Base-by-base conservation (phyloP, 192 early-diverging fungal species). In the Phycomyces nitens region DNA sequence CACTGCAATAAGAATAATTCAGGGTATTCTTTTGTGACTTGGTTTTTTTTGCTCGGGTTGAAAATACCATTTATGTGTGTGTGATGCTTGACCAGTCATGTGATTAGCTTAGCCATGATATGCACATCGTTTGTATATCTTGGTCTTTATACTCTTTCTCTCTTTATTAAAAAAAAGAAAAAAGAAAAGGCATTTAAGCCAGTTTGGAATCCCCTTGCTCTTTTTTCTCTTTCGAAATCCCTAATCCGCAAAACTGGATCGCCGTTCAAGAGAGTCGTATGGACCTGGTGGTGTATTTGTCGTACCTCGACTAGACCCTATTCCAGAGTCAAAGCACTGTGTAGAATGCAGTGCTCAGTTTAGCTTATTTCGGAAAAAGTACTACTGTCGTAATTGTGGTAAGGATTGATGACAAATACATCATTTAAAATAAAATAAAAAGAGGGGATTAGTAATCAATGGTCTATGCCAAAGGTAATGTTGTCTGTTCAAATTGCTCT, bases 381-480 rank as follows among this genome's bases (percentile, higher is more conserved):
- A 75, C 26, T 54, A 62, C 22, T 75, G 74, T 52, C 49, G 60
- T 43, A 75, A 75, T 50, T 75, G 74, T 40, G 74, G 74, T 75
- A 75, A 60, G 60, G 8, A 34, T 18, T 11, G n/a, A 34, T 23
- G 20, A 27, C 23, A 0, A 26, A 24, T 23, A 40, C n/a, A n/a
- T n/a, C n/a, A n/a, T 47, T 11, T 24, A 22, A 59, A 15, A 11
- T 11, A 38, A 1, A 56, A 23, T 27, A n/a, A 44, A 59, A 41
- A 12, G 26, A 56, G 11, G 34, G 1, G 21, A 39, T 34, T 34
- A 34, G 29, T 34, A 34, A 34, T 34, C 29, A 7, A 5, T 34
- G 22, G 42, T 58, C 22, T 41, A 16, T 51, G n/a, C 29, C 41
- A n/a, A 18, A 75, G 74, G 74, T 15, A 41, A 24, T 50, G 65